Conservation (phyloP, 1,284 basidiomycete genomes). For the Ustilago tritici region DNA sequence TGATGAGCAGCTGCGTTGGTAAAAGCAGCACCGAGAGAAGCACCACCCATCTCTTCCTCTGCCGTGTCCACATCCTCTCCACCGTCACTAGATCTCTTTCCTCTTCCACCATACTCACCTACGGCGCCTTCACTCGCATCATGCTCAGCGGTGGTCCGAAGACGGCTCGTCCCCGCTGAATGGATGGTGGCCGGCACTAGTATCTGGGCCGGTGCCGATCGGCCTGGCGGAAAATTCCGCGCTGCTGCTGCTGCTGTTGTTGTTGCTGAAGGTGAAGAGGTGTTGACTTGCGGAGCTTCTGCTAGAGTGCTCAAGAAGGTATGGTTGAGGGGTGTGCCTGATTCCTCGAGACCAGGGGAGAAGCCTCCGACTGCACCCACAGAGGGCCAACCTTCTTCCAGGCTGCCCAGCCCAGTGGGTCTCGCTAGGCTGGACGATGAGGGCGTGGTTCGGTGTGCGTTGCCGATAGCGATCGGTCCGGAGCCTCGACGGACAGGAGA, state of each 20-base stretch:
- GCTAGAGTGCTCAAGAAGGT: slow-evolving; percentile 72
- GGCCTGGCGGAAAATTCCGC: slow-evolving; percentile 52
- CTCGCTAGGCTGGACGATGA: slow-evolving; percentile 13
- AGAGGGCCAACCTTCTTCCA: slow-evolving; percentile 32
- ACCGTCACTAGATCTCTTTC: slow-evolving; percentile 38
- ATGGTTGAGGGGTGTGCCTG: slow-evolving; percentile 72
- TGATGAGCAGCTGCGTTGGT: background rate
- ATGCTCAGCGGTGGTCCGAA: slow-evolving; percentile 10
- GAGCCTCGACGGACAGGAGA: slow-evolving; percentile 37
- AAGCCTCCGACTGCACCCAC: slow-evolving; percentile 31
- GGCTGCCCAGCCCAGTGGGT: slow-evolving; percentile 17
- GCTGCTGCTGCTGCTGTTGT: slow-evolving; percentile 1
- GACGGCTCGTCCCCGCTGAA: slow-evolving; percentile 17
- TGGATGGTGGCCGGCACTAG: slow-evolving; percentile 40
- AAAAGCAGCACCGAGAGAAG: background rate
- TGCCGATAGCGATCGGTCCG: slow-evolving; percentile 34
- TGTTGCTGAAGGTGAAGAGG: slow-evolving; percentile 1
- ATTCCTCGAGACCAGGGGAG: slow-evolving; percentile 51
- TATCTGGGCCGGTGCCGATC: slow-evolving; percentile 53
- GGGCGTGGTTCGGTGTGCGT: slow-evolving; percentile 16
- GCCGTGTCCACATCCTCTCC: slow-evolving; percentile 50
- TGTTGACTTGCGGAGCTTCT: slow-evolving; percentile 54
- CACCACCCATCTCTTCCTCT: slow-evolving; percentile 31
- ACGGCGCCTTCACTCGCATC: slow-evolving; percentile 5
- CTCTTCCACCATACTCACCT: background rate